Percentiles rank a stretch among this genome's conserved stretches.
Conservation (phyloP, 2,329 filamentous ascomycete species). For the Xylaria sp. region DNA sequence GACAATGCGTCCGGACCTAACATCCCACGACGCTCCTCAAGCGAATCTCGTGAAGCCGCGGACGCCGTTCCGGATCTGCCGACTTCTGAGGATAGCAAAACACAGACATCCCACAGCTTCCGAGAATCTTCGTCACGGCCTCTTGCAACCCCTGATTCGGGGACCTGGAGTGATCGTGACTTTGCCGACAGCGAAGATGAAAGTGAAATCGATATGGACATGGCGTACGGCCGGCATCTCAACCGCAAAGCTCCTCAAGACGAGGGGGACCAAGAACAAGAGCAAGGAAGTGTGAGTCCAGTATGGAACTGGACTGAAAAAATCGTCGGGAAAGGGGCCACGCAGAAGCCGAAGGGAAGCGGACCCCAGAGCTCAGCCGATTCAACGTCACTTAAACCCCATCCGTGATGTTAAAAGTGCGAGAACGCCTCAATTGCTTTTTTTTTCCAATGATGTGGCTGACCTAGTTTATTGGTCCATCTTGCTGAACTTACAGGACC, state of each 20-base stretch:
- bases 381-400: conserved; percentile 6
- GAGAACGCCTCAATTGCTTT: background rate
- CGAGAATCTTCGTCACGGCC: conserved; percentile 45
- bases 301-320: conserved; percentile 59
- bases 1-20: background rate
- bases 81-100: conserved; percentile 39
- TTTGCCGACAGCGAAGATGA: conserved; percentile 67
- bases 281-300: conserved; percentile 39
- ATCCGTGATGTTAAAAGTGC: background rate
- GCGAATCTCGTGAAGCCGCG: conserved; percentile 54
- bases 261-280: conserved; percentile 35
- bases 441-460: background rate
- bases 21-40: conserved; percentile 43
- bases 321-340: conserved; percentile 54
- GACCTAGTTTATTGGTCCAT: background rate
- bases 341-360: conserved; percentile 37
- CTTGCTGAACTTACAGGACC: background rate
- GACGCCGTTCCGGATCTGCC: conserved; percentile 62
- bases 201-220: conserved; percentile 53
- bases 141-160: conserved; percentile 60
- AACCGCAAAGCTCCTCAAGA: conserved; percentile 30
- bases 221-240: conserved; percentile 43
- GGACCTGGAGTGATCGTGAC: conserved; percentile 74
- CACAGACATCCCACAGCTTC: conserved; percentile 41
- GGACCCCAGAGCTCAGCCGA: conserved; percentile 38